Evolutionary conservation across 2,329 filamentous ascomycete species (phyloP), one percentile per base, ranked within the genome.

Genomic region (Claviceps sp.): DNA sequence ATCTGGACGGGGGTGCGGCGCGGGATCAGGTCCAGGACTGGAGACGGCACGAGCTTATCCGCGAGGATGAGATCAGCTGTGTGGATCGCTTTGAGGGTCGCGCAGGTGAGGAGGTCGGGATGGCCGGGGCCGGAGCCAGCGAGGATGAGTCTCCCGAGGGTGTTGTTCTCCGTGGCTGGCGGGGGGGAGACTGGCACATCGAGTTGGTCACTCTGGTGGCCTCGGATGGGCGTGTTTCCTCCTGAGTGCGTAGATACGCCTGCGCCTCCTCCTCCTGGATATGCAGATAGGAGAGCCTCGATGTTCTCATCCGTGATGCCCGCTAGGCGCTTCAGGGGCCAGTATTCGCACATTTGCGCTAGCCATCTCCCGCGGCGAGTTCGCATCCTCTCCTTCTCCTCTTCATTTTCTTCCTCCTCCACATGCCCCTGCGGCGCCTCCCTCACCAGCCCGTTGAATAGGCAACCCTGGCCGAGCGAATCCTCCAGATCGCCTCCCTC

Each of bases 261-360:
- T 4, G 37, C 13, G 37, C 5, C 8, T n/a, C 29, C 20, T 85
- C 61, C n/a, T n/a, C n/a, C 62, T 5, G 75, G 70, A 61, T 95
- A 95, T 2, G 86, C 82, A 55, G 78, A 71, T n/a, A 98, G 75
- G 0, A 97, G 80, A 13, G 71, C 66, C 16, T 87, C 80, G 6
- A 96, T 82, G 58, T 97, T 90, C 8, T 77, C 76, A 60, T 95
- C 88, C 3, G 79, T 84, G 56, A 97, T 84, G 42, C 77, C 75
- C 7, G 89, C 88, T 1, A 98, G 77, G 17, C 86, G 80, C 56
- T 82, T 83, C 26, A 98, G 75, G 1, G 93, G 90, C 93, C 93
- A 98, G 69, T 98, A 98, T 71, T 98, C 93, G 75, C 93, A 98
- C 50, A 98, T 88, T 65, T 98, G 93, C 20, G 86, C 81, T 1